A percentile compares a stretch with the other conserved stretches of the same genome.
Conservation (phyloP, 805 yeast species). For the Saccharomyces cerevisiae region DNA sequence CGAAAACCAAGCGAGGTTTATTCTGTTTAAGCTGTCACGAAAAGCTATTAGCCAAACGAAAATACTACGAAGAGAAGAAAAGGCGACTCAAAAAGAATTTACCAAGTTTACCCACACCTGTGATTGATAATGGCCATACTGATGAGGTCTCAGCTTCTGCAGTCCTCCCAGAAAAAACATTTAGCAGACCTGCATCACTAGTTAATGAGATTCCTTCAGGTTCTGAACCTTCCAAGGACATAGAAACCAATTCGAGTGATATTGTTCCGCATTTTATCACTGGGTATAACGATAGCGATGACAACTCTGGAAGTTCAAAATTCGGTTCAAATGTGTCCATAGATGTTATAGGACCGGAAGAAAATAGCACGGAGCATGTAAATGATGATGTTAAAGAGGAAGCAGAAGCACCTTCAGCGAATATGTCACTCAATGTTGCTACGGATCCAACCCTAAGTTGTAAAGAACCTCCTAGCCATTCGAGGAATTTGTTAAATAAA, state of each 20-base stretch:
- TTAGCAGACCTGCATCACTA: constrained; percentile 19
- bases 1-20: constrained; percentile 85
- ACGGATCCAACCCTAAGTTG: constrained; percentile 14
- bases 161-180: constrained; percentile 16
- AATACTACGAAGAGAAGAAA: constrained; percentile 33
- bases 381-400: neutral
- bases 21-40: constrained; percentile 93
- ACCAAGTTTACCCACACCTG: constrained; percentile 10
- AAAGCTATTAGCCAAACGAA: constrained; percentile 65
- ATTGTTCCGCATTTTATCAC: constrained; percentile 3
- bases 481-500: constrained; percentile 10
- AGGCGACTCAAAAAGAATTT: constrained; percentile 22
- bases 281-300: neutral
- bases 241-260: constrained; percentile 5
- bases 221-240: neutral
- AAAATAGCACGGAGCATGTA: neutral
- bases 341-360: neutral
- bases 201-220: neutral
- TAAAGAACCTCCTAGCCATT: neutral
- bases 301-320: constrained; percentile 10
- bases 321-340: constrained; percentile 3
- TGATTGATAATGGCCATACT: constrained; percentile 3
- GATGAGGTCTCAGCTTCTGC: neutral
- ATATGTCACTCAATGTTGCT: constrained; percentile 21
- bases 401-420: constrained; percentile 7